phyloP scores from a whole-genome alignment of 257 asterid genomes.

The Avicennia marina region DNA sequence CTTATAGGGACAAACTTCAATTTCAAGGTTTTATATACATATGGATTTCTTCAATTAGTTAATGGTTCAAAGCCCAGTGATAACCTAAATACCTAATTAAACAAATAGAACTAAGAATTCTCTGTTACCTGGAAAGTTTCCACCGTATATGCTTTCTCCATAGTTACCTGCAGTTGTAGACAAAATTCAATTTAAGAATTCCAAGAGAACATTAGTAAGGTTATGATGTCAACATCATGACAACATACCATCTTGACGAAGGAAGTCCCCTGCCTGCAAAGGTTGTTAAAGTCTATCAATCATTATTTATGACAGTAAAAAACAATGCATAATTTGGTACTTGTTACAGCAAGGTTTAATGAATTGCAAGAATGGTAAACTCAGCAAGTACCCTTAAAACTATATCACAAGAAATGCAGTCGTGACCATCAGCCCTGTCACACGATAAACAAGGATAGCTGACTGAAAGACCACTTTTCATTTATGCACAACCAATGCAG shows the following conservation, averaged over 20 bases:
- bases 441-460: slow-evolving; percentile 76
- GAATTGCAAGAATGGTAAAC: slow-evolving; percentile 40
- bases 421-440: slow-evolving; percentile 89
- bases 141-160: slow-evolving; percentile 89
- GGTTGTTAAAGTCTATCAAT: slow-evolving; percentile 23
- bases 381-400: slow-evolving; percentile 69
- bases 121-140: slow-evolving; percentile 79
- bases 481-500: slow-evolving; percentile 32
- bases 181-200: slow-evolving; percentile 10
- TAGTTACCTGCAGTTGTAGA: slow-evolving; percentile 53
- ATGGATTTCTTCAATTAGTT: slow-evolving; percentile 8
- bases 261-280: slow-evolving; percentile 96
- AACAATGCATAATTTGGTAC: slow-evolving; percentile 9
- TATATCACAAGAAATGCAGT: slow-evolving; percentile 86
- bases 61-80: slow-evolving; percentile 18
- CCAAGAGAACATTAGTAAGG: background rate
- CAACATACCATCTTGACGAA: slow-evolving; percentile 76
- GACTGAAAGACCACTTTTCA: slow-evolving; percentile 56
- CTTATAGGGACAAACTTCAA: slow-evolving; percentile 12
- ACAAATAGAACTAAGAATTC: slow-evolving; percentile 11
- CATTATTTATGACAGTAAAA: no score
- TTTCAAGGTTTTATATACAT: slow-evolving; percentile 6
- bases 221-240: slow-evolving; percentile 9
- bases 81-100: slow-evolving; percentile 2
- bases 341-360: slow-evolving; percentile 20